Percentiles rank a stretch among this genome's conserved stretches.
Evolutionary conservation across 1,284 basidiomycete species (phyloP).

Genomic region (Ganoderma sinense): DNA sequence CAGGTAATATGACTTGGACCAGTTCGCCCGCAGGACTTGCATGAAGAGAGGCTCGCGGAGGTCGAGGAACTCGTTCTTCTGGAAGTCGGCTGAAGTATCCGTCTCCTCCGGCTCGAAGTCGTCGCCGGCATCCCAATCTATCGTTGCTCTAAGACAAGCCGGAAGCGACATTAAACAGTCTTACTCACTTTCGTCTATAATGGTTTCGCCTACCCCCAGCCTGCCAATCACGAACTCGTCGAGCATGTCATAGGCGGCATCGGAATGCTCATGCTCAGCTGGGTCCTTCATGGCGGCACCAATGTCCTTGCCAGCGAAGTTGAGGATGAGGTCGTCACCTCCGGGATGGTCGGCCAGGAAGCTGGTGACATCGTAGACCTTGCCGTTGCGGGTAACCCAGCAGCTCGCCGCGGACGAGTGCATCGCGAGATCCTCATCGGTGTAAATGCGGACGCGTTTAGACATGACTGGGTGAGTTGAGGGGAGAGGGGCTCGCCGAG

Average conservation of each 20-base stretch:
- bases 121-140: slow-evolving; percentile 85
- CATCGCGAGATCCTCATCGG: slow-evolving; percentile 69
- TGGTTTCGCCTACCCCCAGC: slow-evolving; percentile 77
- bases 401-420: slow-evolving; percentile 69
- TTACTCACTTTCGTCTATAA: slow-evolving; percentile 79
- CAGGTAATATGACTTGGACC: slow-evolving; percentile 95
- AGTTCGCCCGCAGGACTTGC: slow-evolving; percentile 88
- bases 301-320: slow-evolving; percentile 88
- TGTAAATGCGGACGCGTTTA: slow-evolving; percentile 76
- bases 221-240: slow-evolving; percentile 87
- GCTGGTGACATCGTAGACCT: slow-evolving; percentile 82
- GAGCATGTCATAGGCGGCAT: slow-evolving; percentile 92
- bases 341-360: slow-evolving; percentile 87
- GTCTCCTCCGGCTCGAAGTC: slow-evolving; percentile 93
- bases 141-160: slow-evolving; percentile 14
- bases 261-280: slow-evolving; percentile 92
- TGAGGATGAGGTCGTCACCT: slow-evolving; percentile 84
- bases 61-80: slow-evolving; percentile 94
- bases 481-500: slow-evolving; percentile 6
- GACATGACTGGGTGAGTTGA: slow-evolving; percentile 47
- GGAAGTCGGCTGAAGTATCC: slow-evolving; percentile 79
- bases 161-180: neutral
- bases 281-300: slow-evolving; percentile 84
- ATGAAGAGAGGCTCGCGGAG: slow-evolving; percentile 85
- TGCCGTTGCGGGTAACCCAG: slow-evolving; percentile 78